Evolutionary conservation across 352 stramenopile species (phyloP).

Genomic region (Phytophthora aleatoria): DNA sequence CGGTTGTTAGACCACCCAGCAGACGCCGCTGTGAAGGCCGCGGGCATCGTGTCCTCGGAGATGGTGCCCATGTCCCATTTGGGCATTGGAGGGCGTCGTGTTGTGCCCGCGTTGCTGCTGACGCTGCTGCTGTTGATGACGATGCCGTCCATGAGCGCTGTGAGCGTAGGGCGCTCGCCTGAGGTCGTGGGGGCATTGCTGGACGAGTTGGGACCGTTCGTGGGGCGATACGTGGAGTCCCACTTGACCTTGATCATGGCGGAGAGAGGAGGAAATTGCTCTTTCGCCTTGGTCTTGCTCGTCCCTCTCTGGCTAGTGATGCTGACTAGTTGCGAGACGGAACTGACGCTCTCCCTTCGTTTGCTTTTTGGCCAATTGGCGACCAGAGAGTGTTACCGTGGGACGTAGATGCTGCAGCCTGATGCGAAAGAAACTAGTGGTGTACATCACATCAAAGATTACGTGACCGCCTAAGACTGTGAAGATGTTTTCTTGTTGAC

Average conservation of each 20-base stretch:
- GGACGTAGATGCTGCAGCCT: conserved; percentile 4
- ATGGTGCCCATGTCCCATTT: conserved; percentile 83
- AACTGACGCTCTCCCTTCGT: conserved; percentile 10
- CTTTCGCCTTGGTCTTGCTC: conserved; percentile 4
- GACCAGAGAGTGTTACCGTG: conserved; percentile 1
- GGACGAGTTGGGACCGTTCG: conserved; percentile 5
- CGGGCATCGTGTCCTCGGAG: conserved; percentile 62
- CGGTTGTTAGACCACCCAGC: conserved; percentile 57
- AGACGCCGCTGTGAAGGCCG: conserved; percentile 42
- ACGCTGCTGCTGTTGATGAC: conserved; percentile 28
- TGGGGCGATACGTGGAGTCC: conserved; percentile 48
- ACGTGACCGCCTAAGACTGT: neutral
- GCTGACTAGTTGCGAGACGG: conserved; percentile 23
- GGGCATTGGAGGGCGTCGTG: conserved; percentile 30
- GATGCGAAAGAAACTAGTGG: conserved; percentile 27
- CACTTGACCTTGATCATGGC: conserved; percentile 79
- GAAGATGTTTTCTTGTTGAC: too few relatives aligned
- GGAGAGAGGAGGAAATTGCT: neutral
- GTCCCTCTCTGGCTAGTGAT: conserved; percentile 21
- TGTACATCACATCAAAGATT: conserved; percentile 21
- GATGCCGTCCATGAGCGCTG: conserved; percentile 51
- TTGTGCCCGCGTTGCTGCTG: conserved; percentile 17
- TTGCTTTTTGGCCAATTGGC: conserved; percentile 24
- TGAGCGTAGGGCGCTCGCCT: conserved; percentile 29
- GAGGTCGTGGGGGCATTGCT: neutral